Evolutionary conservation across 768 basidiomycete species (phyloP).

Genomic region (Tephrocybe sp.): DNA sequence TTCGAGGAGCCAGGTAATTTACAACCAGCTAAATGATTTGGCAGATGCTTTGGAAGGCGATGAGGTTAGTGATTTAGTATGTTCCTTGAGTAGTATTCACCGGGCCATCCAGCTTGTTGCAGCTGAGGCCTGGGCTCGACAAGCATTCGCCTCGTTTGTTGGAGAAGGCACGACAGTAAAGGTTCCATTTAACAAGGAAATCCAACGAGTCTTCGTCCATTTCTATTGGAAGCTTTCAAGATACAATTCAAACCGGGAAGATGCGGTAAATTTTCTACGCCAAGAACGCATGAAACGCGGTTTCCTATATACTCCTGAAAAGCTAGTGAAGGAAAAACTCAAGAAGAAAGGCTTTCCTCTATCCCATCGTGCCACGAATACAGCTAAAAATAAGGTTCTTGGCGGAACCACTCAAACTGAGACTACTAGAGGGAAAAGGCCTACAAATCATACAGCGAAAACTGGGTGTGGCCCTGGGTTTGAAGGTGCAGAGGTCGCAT

Average conservation of each 20-base stretch:
- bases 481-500: not conserved
- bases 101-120: constrained; percentile 9
- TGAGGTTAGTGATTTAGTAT: not conserved
- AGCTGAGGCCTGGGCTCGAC: constrained; percentile 13
- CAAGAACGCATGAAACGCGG: constrained; percentile 12
- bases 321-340: not conserved
- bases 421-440: not conserved
- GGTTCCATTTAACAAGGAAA: constrained; percentile 10
- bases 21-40: constrained; percentile 3
- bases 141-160: constrained; percentile 11
- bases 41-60: not conserved
- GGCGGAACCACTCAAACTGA: not conserved
- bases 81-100: not conserved
- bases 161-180: not conserved
- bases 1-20: not conserved
- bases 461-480: not conserved
- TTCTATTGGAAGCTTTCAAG: constrained; percentile 24
- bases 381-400: not conserved
- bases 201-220: constrained; percentile 16
- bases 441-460: not conserved
- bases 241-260: not conserved
- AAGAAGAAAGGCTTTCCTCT: not conserved
- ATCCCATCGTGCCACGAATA: not conserved
- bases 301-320: constrained; percentile 5
- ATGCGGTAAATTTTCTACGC: constrained; percentile 17